Conservation (phyloP, 495 filamentous ascomycete genomes). For the Penicillium herquei region DNA sequence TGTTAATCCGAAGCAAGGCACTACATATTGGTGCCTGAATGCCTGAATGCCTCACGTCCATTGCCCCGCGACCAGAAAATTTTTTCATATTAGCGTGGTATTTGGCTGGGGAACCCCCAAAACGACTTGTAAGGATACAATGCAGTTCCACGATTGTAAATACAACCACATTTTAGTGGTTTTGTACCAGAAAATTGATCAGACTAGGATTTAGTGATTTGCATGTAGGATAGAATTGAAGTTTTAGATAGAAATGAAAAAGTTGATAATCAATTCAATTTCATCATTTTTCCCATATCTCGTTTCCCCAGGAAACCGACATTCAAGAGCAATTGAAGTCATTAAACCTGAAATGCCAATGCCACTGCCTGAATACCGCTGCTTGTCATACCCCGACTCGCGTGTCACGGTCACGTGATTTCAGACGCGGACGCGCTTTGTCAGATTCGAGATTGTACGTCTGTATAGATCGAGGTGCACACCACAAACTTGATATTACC, state of each 20-base stretch:
- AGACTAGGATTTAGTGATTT: background rate
- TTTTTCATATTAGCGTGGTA: background rate
- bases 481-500: background rate
- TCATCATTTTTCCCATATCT: too few species aligned
- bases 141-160: background rate
- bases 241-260: too few species aligned
- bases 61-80: constrained; percentile 2
- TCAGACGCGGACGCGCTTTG: constrained; percentile 30
- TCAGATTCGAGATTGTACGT: background rate
- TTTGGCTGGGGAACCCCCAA: background rate
- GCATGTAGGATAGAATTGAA: background rate
- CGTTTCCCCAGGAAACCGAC: too few species aligned
- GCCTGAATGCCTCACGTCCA: too few species aligned
- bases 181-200: background rate
- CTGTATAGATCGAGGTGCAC: constrained; percentile 11
- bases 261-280: background rate
- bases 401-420: constrained; percentile 29
- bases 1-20: too few species aligned
- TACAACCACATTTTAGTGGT: too few species aligned
- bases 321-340: too few species aligned
- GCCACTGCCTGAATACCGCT: constrained; percentile 2
- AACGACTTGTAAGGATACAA: background rate
- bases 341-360: background rate
- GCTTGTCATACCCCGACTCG: constrained; percentile 18
- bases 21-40: too few species aligned